Evolutionary conservation across 352 stramenopile species (phyloP).

Genomic region (Phytophthora litchii): DNA sequence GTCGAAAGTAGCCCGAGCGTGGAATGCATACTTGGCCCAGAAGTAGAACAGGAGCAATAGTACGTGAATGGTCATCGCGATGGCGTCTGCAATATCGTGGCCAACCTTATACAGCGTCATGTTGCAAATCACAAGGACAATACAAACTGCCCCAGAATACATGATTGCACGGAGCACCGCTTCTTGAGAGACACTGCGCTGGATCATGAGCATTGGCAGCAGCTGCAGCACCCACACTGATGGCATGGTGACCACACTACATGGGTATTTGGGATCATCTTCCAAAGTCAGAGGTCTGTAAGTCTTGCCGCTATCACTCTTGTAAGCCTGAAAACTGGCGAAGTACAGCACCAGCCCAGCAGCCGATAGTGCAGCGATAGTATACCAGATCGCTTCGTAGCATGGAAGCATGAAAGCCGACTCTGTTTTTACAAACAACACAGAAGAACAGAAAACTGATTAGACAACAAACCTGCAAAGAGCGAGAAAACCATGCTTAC

Average conservation of each 20-base stretch:
- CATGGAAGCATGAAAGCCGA: slow-evolving; percentile 89
- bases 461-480: neutral
- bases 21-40: slow-evolving; percentile 82
- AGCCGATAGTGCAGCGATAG: slow-evolving; percentile 59
- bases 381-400: slow-evolving; percentile 89
- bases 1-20: slow-evolving; percentile 80
- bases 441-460: slow-evolving; percentile 5
- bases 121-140: slow-evolving; percentile 62
- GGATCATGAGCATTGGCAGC: slow-evolving; percentile 85
- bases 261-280: slow-evolving; percentile 52
- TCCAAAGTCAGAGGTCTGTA: slow-evolving; percentile 21
- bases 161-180: slow-evolving; percentile 71
- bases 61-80: slow-evolving; percentile 60
- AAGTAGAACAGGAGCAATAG: slow-evolving; percentile 73
- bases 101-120: slow-evolving; percentile 66
- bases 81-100: slow-evolving; percentile 46
- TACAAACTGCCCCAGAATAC: slow-evolving; percentile 68
- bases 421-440: slow-evolving; percentile 34
- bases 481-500: slow-evolving; percentile 44
- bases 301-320: slow-evolving; percentile 22
- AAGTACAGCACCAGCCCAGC: slow-evolving; percentile 58
- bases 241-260: slow-evolving; percentile 57
- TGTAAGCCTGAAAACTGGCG: slow-evolving; percentile 53
- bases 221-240: slow-evolving; percentile 81
- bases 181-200: slow-evolving; percentile 80